Evolutionary conservation across 176 grass and related monocot genomes (phyloP).

Genomic region (Hordeum marinum): DNA sequence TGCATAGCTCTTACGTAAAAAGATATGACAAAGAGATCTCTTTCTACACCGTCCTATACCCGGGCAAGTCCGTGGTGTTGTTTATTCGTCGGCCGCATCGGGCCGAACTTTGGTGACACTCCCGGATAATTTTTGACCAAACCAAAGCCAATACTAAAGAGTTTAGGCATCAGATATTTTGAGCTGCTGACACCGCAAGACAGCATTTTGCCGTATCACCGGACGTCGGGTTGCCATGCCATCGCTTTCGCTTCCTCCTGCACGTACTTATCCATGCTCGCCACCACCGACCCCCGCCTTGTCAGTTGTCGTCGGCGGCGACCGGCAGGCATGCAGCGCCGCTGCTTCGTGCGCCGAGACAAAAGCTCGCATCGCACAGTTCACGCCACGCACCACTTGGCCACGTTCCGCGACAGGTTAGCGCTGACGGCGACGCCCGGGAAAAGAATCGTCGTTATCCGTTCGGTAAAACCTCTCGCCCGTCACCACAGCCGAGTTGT

Average conservation of each 20-base stretch:
- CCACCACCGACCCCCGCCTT: background rate
- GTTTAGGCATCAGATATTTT: background rate
- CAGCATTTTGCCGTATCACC: background rate
- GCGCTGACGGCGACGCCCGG: background rate
- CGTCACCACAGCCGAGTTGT: too few relatives aligned
- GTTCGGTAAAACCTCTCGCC: background rate
- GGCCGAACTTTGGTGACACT: too few relatives aligned
- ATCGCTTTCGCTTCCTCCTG: background rate
- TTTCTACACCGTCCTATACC: background rate
- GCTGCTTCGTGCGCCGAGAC: background rate
- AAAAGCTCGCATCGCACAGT: background rate
- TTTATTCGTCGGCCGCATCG: background rate
- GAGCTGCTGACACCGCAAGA: background rate
- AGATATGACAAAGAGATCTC: too few relatives aligned
- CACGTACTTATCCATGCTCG: background rate
- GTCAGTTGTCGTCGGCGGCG: background rate
- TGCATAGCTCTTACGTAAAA: too few relatives aligned
- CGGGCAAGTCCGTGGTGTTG: background rate
- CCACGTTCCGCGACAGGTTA: background rate
- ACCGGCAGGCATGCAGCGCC: background rate
- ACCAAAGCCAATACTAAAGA: too few relatives aligned
- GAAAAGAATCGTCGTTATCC: background rate
- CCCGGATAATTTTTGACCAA: too few relatives aligned
- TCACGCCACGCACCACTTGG: conserved; percentile 13
- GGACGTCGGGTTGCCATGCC: background rate